These are phyloP conservation scores for Penicillium antarcticum DNA, from an alignment of 495 filamentous ascomycete genomes.

Conservation along the genomic window DNA sequence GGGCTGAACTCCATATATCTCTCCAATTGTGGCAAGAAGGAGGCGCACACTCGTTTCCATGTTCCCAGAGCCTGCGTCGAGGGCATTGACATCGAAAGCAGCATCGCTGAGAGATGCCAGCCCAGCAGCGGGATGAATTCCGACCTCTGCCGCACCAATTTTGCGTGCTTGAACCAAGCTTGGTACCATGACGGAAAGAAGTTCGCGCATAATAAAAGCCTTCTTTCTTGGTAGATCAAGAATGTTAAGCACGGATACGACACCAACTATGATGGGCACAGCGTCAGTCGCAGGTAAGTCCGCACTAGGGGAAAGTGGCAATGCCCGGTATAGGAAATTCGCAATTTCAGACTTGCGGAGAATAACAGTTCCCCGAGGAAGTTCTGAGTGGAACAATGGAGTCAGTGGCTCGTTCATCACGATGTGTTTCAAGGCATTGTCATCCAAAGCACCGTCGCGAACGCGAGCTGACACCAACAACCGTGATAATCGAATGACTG, in stretches of 20 bases:
- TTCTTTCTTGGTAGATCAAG: conserved; percentile 82
- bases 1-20: conserved; percentile 46
- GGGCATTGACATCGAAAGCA: conserved; percentile 54
- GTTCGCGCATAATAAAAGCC: conserved; percentile 78
- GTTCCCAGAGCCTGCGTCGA: conserved; percentile 73
- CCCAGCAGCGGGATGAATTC: conserved; percentile 89
- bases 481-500: conserved; percentile 73
- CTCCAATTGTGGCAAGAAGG: conserved; percentile 53
- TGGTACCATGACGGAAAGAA: conserved; percentile 76
- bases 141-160: conserved; percentile 87
- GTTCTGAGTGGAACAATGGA: conserved; percentile 35
- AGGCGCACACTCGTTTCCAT: conserved; percentile 68
- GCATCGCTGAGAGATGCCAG: conserved; percentile 60
- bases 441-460: conserved; percentile 63
- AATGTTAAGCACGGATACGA: conserved; percentile 73
- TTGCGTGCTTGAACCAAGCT: conserved; percentile 90
- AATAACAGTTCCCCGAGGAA: conserved; percentile 39
- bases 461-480: conserved; percentile 68
- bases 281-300: conserved; percentile 69
- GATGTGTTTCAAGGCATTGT: conserved; percentile 63
- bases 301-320: conserved; percentile 55
- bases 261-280: conserved; percentile 74
- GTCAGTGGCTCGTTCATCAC: conserved; percentile 53
- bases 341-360: conserved; percentile 63
- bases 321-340: conserved; percentile 65